Conservation (phyloP, 2,329 filamentous ascomycete genomes). For the Fusarium albidum region DNA sequence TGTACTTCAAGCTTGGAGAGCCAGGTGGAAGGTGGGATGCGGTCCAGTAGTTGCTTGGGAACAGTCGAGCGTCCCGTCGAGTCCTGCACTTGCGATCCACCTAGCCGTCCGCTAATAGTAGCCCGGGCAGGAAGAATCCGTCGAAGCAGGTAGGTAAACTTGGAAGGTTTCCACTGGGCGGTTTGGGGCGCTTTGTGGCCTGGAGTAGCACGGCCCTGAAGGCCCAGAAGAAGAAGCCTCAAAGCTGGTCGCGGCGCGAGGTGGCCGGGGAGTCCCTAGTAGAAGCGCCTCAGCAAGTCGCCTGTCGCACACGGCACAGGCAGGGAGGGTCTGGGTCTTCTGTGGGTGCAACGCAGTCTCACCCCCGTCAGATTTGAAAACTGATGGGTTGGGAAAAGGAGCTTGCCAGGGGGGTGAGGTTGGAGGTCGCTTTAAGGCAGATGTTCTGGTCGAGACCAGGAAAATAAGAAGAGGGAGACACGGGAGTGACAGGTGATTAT, state of each 20-base stretch:
- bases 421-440: neutral
- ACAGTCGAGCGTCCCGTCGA: no score
- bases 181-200: constrained; percentile 17
- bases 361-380: constrained; percentile 17
- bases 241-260: neutral
- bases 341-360: constrained; percentile 22
- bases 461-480: neutral
- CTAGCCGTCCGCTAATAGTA: constrained; percentile 28
- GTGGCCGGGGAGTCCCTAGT: constrained; percentile 23
- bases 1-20: constrained; percentile 24
- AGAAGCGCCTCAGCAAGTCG: constrained; percentile 22
- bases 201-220: constrained; percentile 4
- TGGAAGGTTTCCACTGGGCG: constrained; percentile 22
- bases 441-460: neutral
- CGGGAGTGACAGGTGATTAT: constrained; percentile 1
- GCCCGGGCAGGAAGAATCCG: constrained; percentile 1
- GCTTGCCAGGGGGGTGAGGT: constrained; percentile 1
- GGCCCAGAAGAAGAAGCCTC: constrained; percentile 8
- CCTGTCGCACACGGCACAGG: constrained; percentile 17
- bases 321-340: no score
- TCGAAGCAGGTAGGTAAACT: constrained; percentile 7
- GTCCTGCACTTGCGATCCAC: no score
- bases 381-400: constrained; percentile 14
- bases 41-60: neutral
- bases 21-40: constrained; percentile 7